A percentile compares a stretch with the other conserved stretches of the same genome.
Conservation (phyloP, 2,329 filamentous ascomycete species). For the Podosphaera aphanis region DNA sequence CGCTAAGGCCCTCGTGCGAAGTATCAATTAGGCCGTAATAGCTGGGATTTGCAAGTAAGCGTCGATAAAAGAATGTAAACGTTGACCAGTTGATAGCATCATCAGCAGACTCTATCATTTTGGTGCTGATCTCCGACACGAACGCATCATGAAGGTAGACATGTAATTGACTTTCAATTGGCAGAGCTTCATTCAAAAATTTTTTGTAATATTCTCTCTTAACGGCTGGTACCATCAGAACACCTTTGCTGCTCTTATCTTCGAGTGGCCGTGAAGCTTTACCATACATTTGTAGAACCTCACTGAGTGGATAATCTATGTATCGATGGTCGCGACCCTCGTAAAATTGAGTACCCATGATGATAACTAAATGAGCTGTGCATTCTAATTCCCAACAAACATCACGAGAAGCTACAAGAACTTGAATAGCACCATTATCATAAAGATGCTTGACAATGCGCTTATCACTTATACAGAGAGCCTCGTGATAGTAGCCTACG, state of each 20-base stretch:
- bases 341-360: constrained; percentile 97
- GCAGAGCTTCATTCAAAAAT: constrained; percentile 86
- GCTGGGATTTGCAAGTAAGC: constrained; percentile 81
- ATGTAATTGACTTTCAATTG: constrained; percentile 83
- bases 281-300: constrained; percentile 94
- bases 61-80: constrained; percentile 94
- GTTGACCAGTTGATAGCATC: constrained; percentile 97
- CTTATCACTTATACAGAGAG: constrained; percentile 69
- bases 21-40: constrained; percentile 82
- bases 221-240: constrained; percentile 87
- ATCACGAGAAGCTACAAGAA: constrained; percentile 56
- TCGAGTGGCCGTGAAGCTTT: constrained; percentile 60
- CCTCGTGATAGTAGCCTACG: constrained; percentile 93
- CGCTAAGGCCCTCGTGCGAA: constrained; percentile 79
- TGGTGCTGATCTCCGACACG: constrained; percentile 88
- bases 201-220: constrained; percentile 98
- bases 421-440: constrained; percentile 46
- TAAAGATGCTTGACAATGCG: constrained; percentile 85
- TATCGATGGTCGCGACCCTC: constrained; percentile 94
- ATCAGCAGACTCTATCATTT: constrained; percentile 83
- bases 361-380: constrained; percentile 70
- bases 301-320: constrained; percentile 82
- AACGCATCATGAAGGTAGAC: constrained; percentile 87
- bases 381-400: constrained; percentile 89
- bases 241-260: constrained; percentile 64